A percentile compares a stretch with the other conserved stretches of the same genome.
phyloP scores from a whole-genome alignment of 345 rosid species.

The Lenwebbia sp. region DNA sequence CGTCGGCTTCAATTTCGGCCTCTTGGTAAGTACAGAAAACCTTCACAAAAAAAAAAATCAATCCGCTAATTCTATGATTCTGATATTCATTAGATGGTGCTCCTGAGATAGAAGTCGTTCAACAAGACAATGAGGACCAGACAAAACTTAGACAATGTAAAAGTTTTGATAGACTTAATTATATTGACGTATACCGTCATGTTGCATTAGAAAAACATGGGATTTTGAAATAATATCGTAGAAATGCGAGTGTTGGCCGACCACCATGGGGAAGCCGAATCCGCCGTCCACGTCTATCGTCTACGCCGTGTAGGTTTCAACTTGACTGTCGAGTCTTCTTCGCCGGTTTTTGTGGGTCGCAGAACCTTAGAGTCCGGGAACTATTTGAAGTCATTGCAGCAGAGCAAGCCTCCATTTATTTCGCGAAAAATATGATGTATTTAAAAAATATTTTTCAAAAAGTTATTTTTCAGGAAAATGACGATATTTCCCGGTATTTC shows the following conservation, averaged over 20 bases:
- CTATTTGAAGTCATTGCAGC: not conserved
- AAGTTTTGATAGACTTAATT: not conserved
- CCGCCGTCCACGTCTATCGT: no score
- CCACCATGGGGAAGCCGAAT: not conserved
- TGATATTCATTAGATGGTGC: not conserved
- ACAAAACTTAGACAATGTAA: not conserved
- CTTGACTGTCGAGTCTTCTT: not conserved
- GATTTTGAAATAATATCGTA: not conserved
- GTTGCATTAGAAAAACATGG: not conserved
- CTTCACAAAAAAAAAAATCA: not conserved
- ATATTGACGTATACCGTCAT: not conserved
- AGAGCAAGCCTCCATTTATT: not conserved
- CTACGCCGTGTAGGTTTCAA: not conserved
- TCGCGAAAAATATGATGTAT: no score
- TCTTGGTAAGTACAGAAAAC: constrained; percentile 12
- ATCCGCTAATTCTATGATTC: not conserved
- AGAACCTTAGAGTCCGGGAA: not conserved
- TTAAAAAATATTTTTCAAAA: no score
- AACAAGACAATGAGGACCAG: not conserved
- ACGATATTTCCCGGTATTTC: no score
- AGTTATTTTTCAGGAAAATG: no score
- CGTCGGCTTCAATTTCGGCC: constrained; percentile 36
- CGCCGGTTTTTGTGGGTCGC: not conserved
- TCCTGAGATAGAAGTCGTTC: not conserved
- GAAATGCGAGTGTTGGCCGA: not conserved